These are phyloP conservation scores for Madurella mycetomatis DNA, from an alignment of 2,329 filamentous ascomycete species.

Conservation along the genomic window DNA sequence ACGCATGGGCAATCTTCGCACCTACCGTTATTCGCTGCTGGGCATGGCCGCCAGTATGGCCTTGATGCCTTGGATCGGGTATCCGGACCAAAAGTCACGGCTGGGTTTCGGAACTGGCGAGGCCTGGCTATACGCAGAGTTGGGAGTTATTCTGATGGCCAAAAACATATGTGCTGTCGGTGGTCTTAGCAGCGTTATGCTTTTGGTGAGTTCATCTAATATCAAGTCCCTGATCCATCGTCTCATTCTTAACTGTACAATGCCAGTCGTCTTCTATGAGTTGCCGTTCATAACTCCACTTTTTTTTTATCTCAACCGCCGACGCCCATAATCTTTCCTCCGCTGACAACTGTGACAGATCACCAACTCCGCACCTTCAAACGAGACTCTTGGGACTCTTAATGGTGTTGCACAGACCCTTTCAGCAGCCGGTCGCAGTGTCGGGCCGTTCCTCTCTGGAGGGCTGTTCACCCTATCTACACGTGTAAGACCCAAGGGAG, in stretches of 20 bases:
- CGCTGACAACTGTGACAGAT: constrained; percentile 53
- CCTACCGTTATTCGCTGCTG: constrained; percentile 73
- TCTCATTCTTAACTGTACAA: no score
- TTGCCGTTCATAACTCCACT: no score
- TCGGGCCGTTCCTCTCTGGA: constrained; percentile 84
- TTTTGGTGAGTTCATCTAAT: constrained; percentile 59
- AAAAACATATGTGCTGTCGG: constrained; percentile 90
- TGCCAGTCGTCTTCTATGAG: no score
- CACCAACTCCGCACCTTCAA: constrained; percentile 85
- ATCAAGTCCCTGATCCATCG: no score
- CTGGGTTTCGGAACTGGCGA: constrained; percentile 59
- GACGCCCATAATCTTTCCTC: background rate
- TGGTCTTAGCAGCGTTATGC: constrained; percentile 81
- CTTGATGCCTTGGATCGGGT: constrained; percentile 85
- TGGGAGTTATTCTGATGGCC: constrained; percentile 75
- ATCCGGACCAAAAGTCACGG: constrained; percentile 56
- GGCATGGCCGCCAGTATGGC: constrained; percentile 79
- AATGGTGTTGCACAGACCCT: constrained; percentile 94
- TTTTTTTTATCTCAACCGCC: background rate
- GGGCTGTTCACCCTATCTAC: constrained; percentile 77
- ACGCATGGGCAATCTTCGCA: constrained; percentile 77
- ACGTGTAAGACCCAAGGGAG: constrained; percentile 71
- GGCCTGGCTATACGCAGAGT: constrained; percentile 70
- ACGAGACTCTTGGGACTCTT: constrained; percentile 79
- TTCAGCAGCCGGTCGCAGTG: constrained; percentile 81